These are phyloP conservation scores for Globisporangium ultimum DNA, from an alignment of 352 stramenopile genomes.

Conservation along the genomic window DNA sequence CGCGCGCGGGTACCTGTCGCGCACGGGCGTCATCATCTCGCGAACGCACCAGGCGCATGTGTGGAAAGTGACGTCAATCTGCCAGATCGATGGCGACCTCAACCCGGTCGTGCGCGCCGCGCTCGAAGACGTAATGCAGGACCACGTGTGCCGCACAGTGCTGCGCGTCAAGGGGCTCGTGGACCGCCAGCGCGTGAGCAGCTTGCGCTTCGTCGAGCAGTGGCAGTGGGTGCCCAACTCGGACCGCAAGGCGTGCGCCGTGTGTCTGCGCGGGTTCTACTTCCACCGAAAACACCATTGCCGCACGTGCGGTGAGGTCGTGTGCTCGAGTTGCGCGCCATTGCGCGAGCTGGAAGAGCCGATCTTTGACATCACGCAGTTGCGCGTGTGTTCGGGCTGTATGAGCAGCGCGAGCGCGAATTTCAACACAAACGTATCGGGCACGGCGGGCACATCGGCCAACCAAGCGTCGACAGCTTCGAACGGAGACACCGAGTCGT, in stretches of 20 bases:
- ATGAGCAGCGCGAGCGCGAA: slow-evolving; percentile 30
- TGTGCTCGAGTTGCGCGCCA: slow-evolving; percentile 69
- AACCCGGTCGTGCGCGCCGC: slow-evolving; percentile 19
- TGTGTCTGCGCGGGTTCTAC: slow-evolving; percentile 76
- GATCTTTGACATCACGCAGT: slow-evolving; percentile 48
- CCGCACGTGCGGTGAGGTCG: slow-evolving; percentile 72
- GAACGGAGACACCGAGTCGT: slow-evolving; percentile 52
- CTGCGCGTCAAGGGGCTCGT: slow-evolving; percentile 55
- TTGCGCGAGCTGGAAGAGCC: slow-evolving; percentile 71
- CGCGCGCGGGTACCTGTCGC: slow-evolving; percentile 45
- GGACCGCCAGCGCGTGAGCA: slow-evolving; percentile 69
- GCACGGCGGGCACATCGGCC: slow-evolving; percentile 11
- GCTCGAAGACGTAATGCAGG: slow-evolving; percentile 68
- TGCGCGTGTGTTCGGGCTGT: slow-evolving; percentile 73
- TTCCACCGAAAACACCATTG: slow-evolving; percentile 81
- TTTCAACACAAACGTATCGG: slow-evolving; percentile 11
- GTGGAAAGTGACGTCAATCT: slow-evolving; percentile 65
- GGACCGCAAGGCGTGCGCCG: slow-evolving; percentile 74
- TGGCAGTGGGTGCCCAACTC: slow-evolving; percentile 72
- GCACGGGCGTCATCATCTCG: slow-evolving; percentile 69
- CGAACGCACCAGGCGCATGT: slow-evolving; percentile 71
- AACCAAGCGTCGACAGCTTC: slow-evolving; percentile 40
- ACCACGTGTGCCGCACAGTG: slow-evolving; percentile 51
- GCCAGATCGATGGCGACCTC: slow-evolving; percentile 63
- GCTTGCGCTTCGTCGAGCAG: slow-evolving; percentile 70